Percentiles rank a stretch among this genome's conserved stretches.
phyloP scores from a whole-genome alignment of 1,284 basidiomycete genomes.

The Cutaneotrichosporon sp. region DNA sequence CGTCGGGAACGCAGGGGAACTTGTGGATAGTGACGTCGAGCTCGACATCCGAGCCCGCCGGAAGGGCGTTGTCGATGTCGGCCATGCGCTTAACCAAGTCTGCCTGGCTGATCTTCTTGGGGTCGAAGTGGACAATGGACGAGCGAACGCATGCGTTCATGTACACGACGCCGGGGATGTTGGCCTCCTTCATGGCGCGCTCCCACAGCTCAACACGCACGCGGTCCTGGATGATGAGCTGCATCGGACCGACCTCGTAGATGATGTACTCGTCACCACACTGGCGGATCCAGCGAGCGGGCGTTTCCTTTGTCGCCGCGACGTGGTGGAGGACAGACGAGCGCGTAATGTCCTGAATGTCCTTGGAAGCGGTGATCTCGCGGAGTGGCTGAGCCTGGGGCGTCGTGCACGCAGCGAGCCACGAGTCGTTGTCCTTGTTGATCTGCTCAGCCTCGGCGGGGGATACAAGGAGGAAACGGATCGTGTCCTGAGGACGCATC shows the following conservation, averaged over 20 bases:
- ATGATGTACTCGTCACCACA: slow-evolving; percentile 62
- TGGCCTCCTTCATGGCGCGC: slow-evolving; percentile 48
- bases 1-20: slow-evolving; percentile 65
- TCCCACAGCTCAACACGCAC: slow-evolving; percentile 63
- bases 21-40: slow-evolving; percentile 60
- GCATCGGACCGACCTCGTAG: slow-evolving; percentile 62
- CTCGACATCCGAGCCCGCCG: slow-evolving; percentile 45
- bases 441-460: slow-evolving; percentile 30
- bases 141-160: slow-evolving; percentile 63
- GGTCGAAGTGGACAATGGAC: slow-evolving; percentile 62
- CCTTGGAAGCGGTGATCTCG: slow-evolving; percentile 16
- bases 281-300: slow-evolving; percentile 41
- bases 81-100: slow-evolving; percentile 54
- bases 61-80: slow-evolving; percentile 17
- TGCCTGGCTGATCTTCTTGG: slow-evolving; percentile 52
- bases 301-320: slow-evolving; percentile 12
- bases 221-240: slow-evolving; percentile 58
- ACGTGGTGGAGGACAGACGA: slow-evolving; percentile 21
- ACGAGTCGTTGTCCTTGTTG: slow-evolving; percentile 16
- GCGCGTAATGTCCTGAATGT: slow-evolving; percentile 20
- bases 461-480: slow-evolving; percentile 55
- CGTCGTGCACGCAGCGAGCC: slow-evolving; percentile 14
- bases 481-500: slow-evolving; percentile 40
- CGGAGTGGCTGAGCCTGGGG: slow-evolving; percentile 13
- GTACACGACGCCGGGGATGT: slow-evolving; percentile 54